phyloP scores from a whole-genome alignment of 305 asterid species.

The Caryopteris hybrid region DNA sequence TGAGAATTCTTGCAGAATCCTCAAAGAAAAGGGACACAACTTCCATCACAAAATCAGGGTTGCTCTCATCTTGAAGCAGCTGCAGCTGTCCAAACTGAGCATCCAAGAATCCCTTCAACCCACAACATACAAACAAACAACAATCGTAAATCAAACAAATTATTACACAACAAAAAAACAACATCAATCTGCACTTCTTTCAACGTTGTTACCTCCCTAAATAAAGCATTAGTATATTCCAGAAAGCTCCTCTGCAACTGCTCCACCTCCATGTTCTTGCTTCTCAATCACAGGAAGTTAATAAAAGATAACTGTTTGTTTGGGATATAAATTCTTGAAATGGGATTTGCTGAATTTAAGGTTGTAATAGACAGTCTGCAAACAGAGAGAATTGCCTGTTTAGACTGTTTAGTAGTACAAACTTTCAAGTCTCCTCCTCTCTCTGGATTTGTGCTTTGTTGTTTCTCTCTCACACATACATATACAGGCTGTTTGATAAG shows the following conservation, averaged over 20 bases:
- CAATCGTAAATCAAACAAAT: not conserved
- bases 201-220: constrained; percentile 46
- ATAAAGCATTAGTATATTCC: constrained; percentile 44
- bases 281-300: not conserved
- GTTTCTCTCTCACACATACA: constrained; percentile 1
- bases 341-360: constrained; percentile 28
- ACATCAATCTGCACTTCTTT: not conserved
- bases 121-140: too few species aligned
- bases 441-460: constrained; percentile 32
- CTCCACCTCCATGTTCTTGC: constrained; percentile 43
- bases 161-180: not conserved
- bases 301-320: constrained; percentile 9
- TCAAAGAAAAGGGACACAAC: constrained; percentile 79
- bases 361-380: constrained; percentile 5
- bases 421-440: constrained; percentile 9
- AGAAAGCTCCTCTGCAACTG: constrained; percentile 61
- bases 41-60: constrained; percentile 69
- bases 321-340: constrained; percentile 34
- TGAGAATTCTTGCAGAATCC: constrained; percentile 66
- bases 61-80: constrained; percentile 73
- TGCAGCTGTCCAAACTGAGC: constrained; percentile 69
- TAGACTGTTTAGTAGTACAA: constrained; percentile 18
- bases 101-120: constrained; percentile 65
- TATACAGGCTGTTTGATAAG: too few species aligned
- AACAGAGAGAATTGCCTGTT: constrained; percentile 19